These are phyloP conservation scores for Trichoderma lentiforme DNA, from an alignment of 2,329 filamentous ascomycete species.

Conservation along the genomic window DNA sequence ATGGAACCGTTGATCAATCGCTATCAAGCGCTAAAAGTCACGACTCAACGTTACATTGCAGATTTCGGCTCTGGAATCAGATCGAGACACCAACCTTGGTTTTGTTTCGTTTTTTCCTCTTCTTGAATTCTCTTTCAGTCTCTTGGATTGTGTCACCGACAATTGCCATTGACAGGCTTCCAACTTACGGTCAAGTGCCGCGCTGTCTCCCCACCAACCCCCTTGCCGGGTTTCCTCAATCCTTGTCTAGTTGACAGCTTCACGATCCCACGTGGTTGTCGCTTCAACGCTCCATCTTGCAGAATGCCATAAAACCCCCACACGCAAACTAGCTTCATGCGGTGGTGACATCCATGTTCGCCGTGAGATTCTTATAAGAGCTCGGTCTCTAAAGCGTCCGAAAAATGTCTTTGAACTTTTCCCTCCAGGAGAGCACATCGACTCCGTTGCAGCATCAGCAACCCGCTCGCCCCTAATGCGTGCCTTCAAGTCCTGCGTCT, in stretches of 20 bases:
- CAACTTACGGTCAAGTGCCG: neutral
- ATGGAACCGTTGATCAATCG: neutral
- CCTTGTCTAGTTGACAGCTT: neutral
- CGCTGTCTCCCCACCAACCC: neutral
- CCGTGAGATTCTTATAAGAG: neutral
- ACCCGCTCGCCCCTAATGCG: neutral
- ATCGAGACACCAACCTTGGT: neutral
- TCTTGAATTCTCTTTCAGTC: too few species aligned
- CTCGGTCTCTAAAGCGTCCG: neutral
- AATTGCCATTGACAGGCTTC: neutral
- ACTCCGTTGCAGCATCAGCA: neutral
- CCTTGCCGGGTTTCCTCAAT: neutral
- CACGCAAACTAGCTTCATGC: neutral
- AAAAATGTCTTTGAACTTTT: neutral
- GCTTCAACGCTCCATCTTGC: neutral
- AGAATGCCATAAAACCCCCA: neutral
- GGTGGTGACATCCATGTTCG: neutral
- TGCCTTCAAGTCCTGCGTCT: neutral
- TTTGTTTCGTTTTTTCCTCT: too few species aligned
- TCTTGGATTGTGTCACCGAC: neutral
- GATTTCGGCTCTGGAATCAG: neutral
- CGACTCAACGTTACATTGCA: neutral
- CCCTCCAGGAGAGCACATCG: neutral
- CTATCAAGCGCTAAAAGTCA: neutral
- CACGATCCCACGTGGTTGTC: conserved; percentile 5